phyloP scores from a whole-genome alignment of 108 stramenopile species.

The Nitzschia sp. region DNA sequence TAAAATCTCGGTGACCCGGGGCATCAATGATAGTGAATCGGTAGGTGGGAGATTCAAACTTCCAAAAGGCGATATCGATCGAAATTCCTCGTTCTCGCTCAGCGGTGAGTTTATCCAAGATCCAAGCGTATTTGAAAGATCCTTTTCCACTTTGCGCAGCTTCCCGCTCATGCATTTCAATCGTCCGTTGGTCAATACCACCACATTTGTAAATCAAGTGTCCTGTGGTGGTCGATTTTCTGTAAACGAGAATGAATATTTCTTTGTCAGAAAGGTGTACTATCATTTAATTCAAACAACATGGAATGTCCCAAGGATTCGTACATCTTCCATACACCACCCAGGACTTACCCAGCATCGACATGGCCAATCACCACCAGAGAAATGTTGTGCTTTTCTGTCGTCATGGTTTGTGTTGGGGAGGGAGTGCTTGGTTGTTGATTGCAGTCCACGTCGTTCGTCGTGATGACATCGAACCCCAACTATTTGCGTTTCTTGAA shows the following conservation, averaged over 20 bases:
- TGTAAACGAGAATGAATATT: background rate
- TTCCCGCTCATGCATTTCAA: conserved; percentile 96
- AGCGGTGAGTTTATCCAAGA: conserved; percentile 92
- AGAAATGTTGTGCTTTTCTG: conserved; percentile 53
- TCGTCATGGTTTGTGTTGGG: background rate
- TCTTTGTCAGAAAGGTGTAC: too few species aligned
- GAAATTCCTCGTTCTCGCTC: conserved; percentile 95
- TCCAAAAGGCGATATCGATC: conserved; percentile 92
- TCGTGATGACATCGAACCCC: too few species aligned
- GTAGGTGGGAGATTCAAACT: conserved; percentile 90
- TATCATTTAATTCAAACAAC: too few species aligned
- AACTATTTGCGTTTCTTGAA: too few species aligned
- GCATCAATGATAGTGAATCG: conserved; percentile 93
- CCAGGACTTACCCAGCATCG: conserved; percentile 49
- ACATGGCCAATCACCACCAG: conserved; percentile 73
- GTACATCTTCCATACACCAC: background rate
- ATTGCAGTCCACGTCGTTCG: too few species aligned
- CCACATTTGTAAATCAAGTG: conserved; percentile 91
- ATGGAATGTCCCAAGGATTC: too few species aligned
- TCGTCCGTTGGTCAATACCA: conserved; percentile 90
- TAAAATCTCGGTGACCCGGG: conserved; percentile 87
- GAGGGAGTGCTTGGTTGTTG: background rate
- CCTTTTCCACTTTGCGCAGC: conserved; percentile 90
- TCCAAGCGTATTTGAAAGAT: conserved; percentile 96
- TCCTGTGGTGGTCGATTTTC: conserved; percentile 95